Base-by-base conservation (phyloP, 108 stramenopile genomes). In the Fragilariopsis cylindrus region DNA sequence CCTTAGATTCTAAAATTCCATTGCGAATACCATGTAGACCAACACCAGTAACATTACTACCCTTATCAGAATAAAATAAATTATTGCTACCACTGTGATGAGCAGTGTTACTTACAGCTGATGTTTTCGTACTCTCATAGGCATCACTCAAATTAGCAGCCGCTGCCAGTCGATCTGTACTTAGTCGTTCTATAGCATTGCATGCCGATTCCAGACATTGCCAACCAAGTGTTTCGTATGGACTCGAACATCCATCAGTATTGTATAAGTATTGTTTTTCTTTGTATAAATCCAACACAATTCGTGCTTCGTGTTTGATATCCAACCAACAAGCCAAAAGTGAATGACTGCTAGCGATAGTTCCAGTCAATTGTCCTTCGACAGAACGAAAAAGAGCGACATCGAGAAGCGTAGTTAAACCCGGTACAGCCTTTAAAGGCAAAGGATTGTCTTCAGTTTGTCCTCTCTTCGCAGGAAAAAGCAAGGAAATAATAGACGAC, bases 321-420 rank as follows among this genome's bases (percentile, higher is more conserved):
- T 83, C 82, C 16, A 89, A 70, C 72, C 80, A 89, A 46, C 81
- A 76, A 41, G 76, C 58, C 40, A 95, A 55, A 11, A 92, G 55
- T 19, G 79, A 79, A 54, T 87, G 79, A 12, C 84, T 84, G 42
- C 90, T 71, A 44, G 69, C 81, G 4, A 86, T 80, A 3, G 92
- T 92, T 18, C 88, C 87, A 7, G 88, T 85, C 58, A 96, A 57
- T 72, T 92, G 86, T 60, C 85, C 92, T 71, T 93, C 88, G 52
- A 86, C 78, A 57, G 89, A 58, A 8, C 85, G 82, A 72, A 83
- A 93, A 7, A 96, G 77, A 7, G 89, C 92, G 8, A 80, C 71
- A 81, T 96, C 94, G 55, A 96, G 70, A 1, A 96, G 58, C n/a
- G 92, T 92, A 39, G 80, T 91, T 30, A 96, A 65, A 2, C 88